Evolutionary conservation across 805 yeast genomes (phyloP), one percentile per base, ranked within the genome.

Genomic region (Myxozyma vanderwaltii): DNA sequence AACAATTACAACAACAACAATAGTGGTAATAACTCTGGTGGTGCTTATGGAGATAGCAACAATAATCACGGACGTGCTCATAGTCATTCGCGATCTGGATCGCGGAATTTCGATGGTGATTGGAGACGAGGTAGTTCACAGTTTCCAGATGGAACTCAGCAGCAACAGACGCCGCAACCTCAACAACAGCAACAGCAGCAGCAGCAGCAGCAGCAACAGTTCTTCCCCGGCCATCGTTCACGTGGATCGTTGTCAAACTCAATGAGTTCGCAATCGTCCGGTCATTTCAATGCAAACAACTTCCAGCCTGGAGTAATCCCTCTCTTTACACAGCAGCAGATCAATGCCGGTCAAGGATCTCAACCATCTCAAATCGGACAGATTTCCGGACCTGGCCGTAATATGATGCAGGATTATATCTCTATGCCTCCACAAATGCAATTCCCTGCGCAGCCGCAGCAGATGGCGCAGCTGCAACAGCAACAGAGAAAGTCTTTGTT

Each of bases 201-300:
- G 23, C 60, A 44, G 44, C 54, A 54, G 17, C 47, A 19, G 24
- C 60, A 54, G 46, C 61, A 59, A 24, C 51, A 40, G 3, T 89
- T 84, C 74, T 83, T 82, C 1, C 96, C 95, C 1, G 91, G 96
- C 15, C 96, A 89, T 70, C 82, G 88, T 68, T 78, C 85, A 17
- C 82, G 92, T 66, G 82, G 86, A 53, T 90, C 96, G 12, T 82
- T 83, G 68, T 59, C 61, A 3, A 54, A 38, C 43, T 43, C 56
- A 1, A 23, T 46, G 46, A 46, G 54, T n/a, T 47, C 43, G 7
- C 54, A 35, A 7, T 47, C 51, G 5, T 57, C 61, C 8, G 41
- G 29, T 10, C 43, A 24, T 23, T 59, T 55, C 26, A 21, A 54
- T 6, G 21, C 55, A 12, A 49, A 19, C 31, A 45, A 57, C 5